Percentiles rank a stretch among this genome's conserved stretches.
phyloP scores from a whole-genome alignment of 2,329 filamentous ascomycete genomes.

The Byssochlamys sp. region DNA sequence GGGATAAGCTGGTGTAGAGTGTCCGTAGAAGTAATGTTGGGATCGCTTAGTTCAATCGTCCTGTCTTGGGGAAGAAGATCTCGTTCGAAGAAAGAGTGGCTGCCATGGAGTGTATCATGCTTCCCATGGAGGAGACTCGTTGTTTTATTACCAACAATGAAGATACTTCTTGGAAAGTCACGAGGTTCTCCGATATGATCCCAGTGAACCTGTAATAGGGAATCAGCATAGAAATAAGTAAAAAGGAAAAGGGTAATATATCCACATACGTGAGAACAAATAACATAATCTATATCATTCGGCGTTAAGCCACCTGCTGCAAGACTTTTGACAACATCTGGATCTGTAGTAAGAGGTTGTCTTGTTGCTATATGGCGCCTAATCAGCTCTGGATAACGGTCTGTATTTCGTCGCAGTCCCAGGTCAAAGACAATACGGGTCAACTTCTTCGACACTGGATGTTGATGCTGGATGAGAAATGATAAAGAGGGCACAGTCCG shows the following conservation, averaged over 20 bases:
- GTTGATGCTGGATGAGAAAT: conserved; percentile 20
- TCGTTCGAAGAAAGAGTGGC: conserved; percentile 18
- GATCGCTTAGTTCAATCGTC: conserved; percentile 15
- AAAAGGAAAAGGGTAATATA: too few relatives aligned
- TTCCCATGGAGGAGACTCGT: conserved; percentile 12
- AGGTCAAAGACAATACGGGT: conserved; percentile 20
- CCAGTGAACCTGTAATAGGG: conserved; percentile 30
- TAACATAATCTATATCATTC: conserved; percentile 32
- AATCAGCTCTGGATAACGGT: conserved; percentile 12
- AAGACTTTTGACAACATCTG: conserved; percentile 23
- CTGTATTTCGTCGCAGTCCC: conserved; percentile 19
- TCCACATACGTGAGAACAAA: conserved; percentile 32
- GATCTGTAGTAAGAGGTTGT: conserved; percentile 13
- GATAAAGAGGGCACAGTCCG: conserved; percentile 21
- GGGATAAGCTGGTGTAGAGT: conserved; percentile 2
- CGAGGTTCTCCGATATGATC: conserved; percentile 34
- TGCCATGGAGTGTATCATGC: conserved; percentile 8
- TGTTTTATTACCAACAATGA: conserved; percentile 28
- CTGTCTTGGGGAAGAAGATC: conserved; percentile 14
- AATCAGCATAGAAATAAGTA: too few relatives aligned
- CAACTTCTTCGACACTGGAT: conserved; percentile 4
- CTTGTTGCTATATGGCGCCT: conserved; percentile 16
- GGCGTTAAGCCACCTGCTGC: conserved; percentile 24
- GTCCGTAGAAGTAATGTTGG: conserved; percentile 3
- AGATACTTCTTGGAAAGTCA: conserved; percentile 28